Evolutionary conservation across 371 early-diverging fungal species (phyloP), one percentile per base, ranked within the genome.

Genomic region (Syncephalastrum contaminatum): DNA sequence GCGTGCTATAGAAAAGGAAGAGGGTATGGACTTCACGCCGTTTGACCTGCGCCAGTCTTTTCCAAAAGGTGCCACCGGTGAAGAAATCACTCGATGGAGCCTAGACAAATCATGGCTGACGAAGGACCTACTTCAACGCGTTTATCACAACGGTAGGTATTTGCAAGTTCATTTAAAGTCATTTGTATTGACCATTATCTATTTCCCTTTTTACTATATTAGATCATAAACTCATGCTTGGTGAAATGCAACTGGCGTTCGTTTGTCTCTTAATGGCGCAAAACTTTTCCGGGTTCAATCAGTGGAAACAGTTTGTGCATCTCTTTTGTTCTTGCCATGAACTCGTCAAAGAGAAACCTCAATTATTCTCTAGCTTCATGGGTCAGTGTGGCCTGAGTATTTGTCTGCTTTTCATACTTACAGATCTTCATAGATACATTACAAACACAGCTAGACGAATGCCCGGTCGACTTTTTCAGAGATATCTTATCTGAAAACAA

Each of bases 91-190:
- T 20, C 80, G 81, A 49, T 94, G 92, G 81, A 92, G 91, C 66
- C 61, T 86, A 18, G 98, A 98, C 79, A 96, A 96, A 71, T 88
- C 89, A 43, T 95, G 90, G 87, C 77, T 96, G 27, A 75, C 94
- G 39, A 53, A 56, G 1, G 60, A 81, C 6, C 53, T 89, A 5
- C 58, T 91, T 10, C 36, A 44, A 5, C 48, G 48, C 0, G 52
- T 64, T 1, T 90, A 79, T 66, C 54, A 71, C 30, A 63, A 72
- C 20, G 81, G 85, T 87, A 72, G 45, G 36, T 27, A 19, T 36
- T 25, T 42, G 25, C 16, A 16, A 16, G 45, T 10, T 43, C 16
- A 48, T 45, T 4, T 14, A 14, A 47, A 14, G 8, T 5, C 5
- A 8, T 2, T 1, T 30, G 8, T 12, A 8, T 16, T 54, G 20